Percentiles rank a stretch among this genome's conserved stretches.
phyloP scores from a whole-genome alignment of 2,329 filamentous ascomycete genomes.

The Leptosphaerulina australis region DNA sequence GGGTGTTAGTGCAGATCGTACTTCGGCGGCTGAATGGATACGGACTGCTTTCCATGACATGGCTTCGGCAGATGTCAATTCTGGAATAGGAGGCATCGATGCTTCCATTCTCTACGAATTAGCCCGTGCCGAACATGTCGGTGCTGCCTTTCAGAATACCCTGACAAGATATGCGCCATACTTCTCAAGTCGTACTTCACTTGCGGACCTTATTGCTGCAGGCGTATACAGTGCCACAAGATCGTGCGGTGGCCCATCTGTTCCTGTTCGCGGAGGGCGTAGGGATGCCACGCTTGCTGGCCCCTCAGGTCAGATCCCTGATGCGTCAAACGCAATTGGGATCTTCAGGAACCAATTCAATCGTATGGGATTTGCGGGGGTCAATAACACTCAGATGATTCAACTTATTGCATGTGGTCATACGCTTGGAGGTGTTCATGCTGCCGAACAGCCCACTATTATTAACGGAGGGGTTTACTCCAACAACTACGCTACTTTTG shows the following conservation, averaged over 20 bases:
- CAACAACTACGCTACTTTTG: slow-evolving; percentile 44
- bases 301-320: slow-evolving; percentile 59
- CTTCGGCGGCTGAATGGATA: slow-evolving; percentile 67
- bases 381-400: slow-evolving; percentile 61
- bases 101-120: slow-evolving; percentile 67
- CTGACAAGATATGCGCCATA: slow-evolving; percentile 59
- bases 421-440: slow-evolving; percentile 65
- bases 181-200: slow-evolving; percentile 57
- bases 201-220: slow-evolving; percentile 65
- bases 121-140: slow-evolving; percentile 61
- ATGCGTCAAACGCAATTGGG: slow-evolving; percentile 61
- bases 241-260: slow-evolving; percentile 62
- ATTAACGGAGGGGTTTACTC: slow-evolving; percentile 53
- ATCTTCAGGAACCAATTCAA: slow-evolving; percentile 63
- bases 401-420: slow-evolving; percentile 66
- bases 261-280: slow-evolving; percentile 62
- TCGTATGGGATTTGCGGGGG: slow-evolving; percentile 61
- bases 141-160: slow-evolving; percentile 56
- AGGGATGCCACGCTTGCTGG: slow-evolving; percentile 60
- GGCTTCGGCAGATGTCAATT: slow-evolving; percentile 59
- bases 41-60: slow-evolving; percentile 68
- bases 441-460: slow-evolving; percentile 60
- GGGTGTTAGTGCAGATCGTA: slow-evolving; percentile 56
- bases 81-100: slow-evolving; percentile 61
- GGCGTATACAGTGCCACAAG: slow-evolving; percentile 65